Evolutionary conservation across 352 stramenopile species (phyloP), one percentile per base, ranked within the genome.

Genomic region (Halophytophthora batemanensis): DNA sequence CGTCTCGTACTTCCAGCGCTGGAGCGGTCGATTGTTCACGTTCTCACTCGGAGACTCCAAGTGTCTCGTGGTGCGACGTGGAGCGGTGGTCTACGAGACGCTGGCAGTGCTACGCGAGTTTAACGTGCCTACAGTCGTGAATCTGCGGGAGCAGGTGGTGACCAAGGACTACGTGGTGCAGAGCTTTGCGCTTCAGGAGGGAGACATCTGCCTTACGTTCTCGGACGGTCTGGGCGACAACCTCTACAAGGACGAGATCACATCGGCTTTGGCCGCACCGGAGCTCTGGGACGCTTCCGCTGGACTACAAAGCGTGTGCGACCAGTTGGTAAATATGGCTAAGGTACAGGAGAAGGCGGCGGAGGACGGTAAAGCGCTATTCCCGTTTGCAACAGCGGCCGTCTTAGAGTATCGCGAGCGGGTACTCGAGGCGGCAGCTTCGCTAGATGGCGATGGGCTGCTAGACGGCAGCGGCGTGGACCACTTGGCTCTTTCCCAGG

Each of bases 11-110:
- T 88, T 93, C 50, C 81, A 90, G 38, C 62, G 73, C 8, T 88
- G 79, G 76, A 75, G 59, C 15, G 77, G 73, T 6, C 63, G 50
- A n/a, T 51, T 93, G 18, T 53, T 73, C 29, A 82, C 71, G 15
- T 93, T 93, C 33, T 74, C 77, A n/a, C 67, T 93, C 3, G 82
- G 82, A 22, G 82, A 93, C 59, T 88, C 69, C 59, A 93, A 93
- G 61, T 77, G 64, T 38, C 12, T 90, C 18, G 64, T 93, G 15
- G 65, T 93, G 2, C 58, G 82, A 29, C 42, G 67, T 1, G 66
- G 70, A 15, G 48, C 42, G 0, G 52, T 93, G 8, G 72, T 86
- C 1, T 90, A 84, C 46, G 79, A 93, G 53, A 86, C 77, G 18
- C 45, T 79, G 8, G 71, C 78, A 1, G 78, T 86, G 18, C 43